These are phyloP conservation scores for Globisporangium recalcitrans DNA, from an alignment of 352 stramenopile genomes.

Conservation along the genomic window DNA sequence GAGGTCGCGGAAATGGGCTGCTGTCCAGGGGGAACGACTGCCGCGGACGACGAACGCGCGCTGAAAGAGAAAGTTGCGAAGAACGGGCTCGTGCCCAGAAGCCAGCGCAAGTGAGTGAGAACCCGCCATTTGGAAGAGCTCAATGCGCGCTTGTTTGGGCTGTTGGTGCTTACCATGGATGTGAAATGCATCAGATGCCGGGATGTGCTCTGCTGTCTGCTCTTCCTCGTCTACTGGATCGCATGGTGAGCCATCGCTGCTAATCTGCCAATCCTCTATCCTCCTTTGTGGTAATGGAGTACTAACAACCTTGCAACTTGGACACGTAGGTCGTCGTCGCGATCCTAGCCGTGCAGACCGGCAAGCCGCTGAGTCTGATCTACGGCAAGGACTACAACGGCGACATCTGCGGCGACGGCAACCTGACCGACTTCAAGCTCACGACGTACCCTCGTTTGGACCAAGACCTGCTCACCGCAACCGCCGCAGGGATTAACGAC, in stretches of 20 bases:
- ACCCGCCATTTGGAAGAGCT: neutral
- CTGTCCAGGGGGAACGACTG: conserved; percentile 17
- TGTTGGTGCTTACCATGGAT: neutral
- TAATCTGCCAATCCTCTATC: no score
- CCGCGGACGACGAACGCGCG: conserved; percentile 16
- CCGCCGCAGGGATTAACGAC: conserved; percentile 26
- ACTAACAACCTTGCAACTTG: no score
- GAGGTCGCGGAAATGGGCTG: conserved; percentile 22
- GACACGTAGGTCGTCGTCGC: conserved; percentile 42
- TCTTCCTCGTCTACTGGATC: conserved; percentile 86
- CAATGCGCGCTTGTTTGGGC: neutral
- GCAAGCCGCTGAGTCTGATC: conserved; percentile 66
- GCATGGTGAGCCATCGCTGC: conserved; percentile 48
- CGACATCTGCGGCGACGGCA: conserved; percentile 65
- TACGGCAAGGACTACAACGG: conserved; percentile 83
- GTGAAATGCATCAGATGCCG: conserved; percentile 42
- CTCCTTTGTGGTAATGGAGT: no score
- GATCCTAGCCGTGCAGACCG: conserved; percentile 54
- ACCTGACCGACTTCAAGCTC: conserved; percentile 30
- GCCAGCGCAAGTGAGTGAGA: conserved; percentile 24
- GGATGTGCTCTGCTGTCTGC: conserved; percentile 70
- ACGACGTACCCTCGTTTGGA: conserved; percentile 79
- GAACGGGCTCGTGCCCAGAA: conserved; percentile 23
- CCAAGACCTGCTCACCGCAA: conserved; percentile 62
- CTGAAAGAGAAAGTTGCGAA: neutral